phyloP scores from a whole-genome alignment of 768 basidiomycete species.

The Tricholoma terreum region DNA sequence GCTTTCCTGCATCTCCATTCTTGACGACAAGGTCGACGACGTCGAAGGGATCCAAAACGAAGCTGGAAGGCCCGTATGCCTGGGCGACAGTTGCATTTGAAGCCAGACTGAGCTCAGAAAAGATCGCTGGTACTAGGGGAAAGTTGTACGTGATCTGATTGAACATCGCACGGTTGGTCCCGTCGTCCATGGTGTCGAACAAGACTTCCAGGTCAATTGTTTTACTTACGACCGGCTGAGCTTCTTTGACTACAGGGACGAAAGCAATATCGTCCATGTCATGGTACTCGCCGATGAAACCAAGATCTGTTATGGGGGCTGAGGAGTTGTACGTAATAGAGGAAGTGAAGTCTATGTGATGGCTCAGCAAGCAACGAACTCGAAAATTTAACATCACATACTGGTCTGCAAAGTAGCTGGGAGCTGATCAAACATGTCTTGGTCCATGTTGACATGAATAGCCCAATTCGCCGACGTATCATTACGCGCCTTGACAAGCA shows the following conservation, averaged over 20 bases:
- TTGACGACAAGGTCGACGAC: slow-evolving; percentile 76
- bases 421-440: slow-evolving; percentile 82
- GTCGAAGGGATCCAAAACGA: slow-evolving; percentile 70
- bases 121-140: slow-evolving; percentile 71
- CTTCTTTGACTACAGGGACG: slow-evolving; percentile 54
- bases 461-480: slow-evolving; percentile 83
- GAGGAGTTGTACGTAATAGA: slow-evolving; percentile 71
- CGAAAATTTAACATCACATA: slow-evolving; percentile 30
- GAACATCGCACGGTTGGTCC: slow-evolving; percentile 81
- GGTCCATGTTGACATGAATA: slow-evolving; percentile 90
- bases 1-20: slow-evolving; percentile 70
- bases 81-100: slow-evolving; percentile 56
- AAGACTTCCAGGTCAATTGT: slow-evolving; percentile 67
- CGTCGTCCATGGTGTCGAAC: slow-evolving; percentile 86
- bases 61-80: slow-evolving; percentile 81
- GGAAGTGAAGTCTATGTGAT: slow-evolving; percentile 67
- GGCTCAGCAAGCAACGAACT: neutral
- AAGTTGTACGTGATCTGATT: slow-evolving; percentile 66
- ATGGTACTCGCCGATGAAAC: slow-evolving; percentile 53
- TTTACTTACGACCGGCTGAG: slow-evolving; percentile 50
- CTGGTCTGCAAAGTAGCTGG: slow-evolving; percentile 74
- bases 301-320: slow-evolving; percentile 49
- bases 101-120: slow-evolving; percentile 78
- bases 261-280: slow-evolving; percentile 66
- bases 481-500: slow-evolving; percentile 89